Base-by-base conservation (phyloP, 495 filamentous ascomycete genomes). In the Tuber magnatum region DNA sequence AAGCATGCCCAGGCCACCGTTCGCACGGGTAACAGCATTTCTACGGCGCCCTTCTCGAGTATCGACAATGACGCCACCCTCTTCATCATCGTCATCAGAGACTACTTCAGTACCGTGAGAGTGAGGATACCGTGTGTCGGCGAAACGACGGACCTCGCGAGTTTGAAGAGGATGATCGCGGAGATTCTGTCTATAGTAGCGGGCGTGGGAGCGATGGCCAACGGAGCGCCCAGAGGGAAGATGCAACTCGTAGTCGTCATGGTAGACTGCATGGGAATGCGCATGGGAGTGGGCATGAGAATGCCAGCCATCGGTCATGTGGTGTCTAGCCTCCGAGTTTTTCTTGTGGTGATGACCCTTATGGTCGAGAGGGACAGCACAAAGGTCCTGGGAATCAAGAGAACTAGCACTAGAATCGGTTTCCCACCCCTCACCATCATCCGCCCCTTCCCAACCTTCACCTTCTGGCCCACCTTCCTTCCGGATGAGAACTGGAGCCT, bases 121-220 rank as follows among this genome's bases (percentile, higher is more conserved):
- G 43, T 75, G 76, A 18, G 80, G 80, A 73, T 84, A 80, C 80
- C 82, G 71, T 5, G 79, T 80, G 46, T 82, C 80, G 46, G 79
- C 80, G 16, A 81, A 74, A 41, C 80, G 78, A 41, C 80, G 80
- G 51, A 81, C 71, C 8, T 79, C 74, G 28, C 65, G 74, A 46
- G 80, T 78, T 65, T 77, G 80, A 70, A 81, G 22, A 22, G 80
- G 75, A 38, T 80, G 80, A 32, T 81, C 80, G 22, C 77, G 81
- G 46, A 98, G 86, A 84, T 98, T 97, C 85, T 99, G 95, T 71
- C 93, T 91, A 84, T 89, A 99, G 84, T 97, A 97, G 72, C 87
- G 88, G 76, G 91, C 90, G 24, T 97, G 85, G 12, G 92, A 94
- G 73, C 95, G 89, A 83, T 98, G 96, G 65, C 95, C 95, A 48